phyloP scores from a whole-genome alignment of 192 early-diverging fungal genomes.

The Coemansia sp. region DNA sequence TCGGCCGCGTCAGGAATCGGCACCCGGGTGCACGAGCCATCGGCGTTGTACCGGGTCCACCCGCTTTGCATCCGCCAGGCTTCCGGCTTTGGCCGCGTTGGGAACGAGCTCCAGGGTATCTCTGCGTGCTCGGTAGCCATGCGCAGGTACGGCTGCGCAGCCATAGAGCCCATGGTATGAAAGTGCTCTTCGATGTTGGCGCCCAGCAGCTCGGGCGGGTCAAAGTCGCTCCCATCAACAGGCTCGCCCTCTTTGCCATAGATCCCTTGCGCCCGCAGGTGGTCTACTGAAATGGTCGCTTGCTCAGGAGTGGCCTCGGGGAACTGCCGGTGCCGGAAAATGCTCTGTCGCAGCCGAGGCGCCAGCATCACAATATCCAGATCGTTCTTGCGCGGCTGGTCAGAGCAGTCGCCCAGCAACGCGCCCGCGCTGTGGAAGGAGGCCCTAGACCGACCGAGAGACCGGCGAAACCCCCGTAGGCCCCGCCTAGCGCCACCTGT shows the following conservation, averaged over 20 bases:
- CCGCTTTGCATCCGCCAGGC: slow-evolving; percentile 58
- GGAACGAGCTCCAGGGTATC: slow-evolving; percentile 10
- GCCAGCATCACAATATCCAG: slow-evolving; percentile 47
- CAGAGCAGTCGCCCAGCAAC: too few relatives aligned
- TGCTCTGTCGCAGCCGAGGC: slow-evolving; percentile 20
- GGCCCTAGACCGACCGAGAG: too few relatives aligned
- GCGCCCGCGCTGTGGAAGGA: too few relatives aligned
- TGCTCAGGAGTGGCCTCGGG: slow-evolving; percentile 23
- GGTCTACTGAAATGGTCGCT: slow-evolving; percentile 26
- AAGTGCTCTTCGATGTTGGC: slow-evolving; percentile 74
- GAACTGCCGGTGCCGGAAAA: slow-evolving; percentile 23
- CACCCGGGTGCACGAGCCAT: slow-evolving; percentile 37
- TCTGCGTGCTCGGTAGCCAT: slow-evolving; percentile 51
- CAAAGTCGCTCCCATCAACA: slow-evolving; percentile 43
- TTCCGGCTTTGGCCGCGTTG: slow-evolving; percentile 38
- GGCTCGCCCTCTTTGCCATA: slow-evolving; percentile 31
- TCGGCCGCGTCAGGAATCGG: slow-evolving; percentile 51
- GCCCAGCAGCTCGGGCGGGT: slow-evolving; percentile 50
- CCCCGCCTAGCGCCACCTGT: too few relatives aligned
- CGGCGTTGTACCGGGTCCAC: slow-evolving; percentile 74
- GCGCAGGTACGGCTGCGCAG: slow-evolving; percentile 53
- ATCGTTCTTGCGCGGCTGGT: slow-evolving; percentile 30
- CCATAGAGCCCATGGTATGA: slow-evolving; percentile 58
- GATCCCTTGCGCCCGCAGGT: slow-evolving; percentile 40
- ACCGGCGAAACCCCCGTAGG: too few relatives aligned